Evolutionary conservation across 768 basidiomycete genomes (phyloP).

Genomic region (Boletus pseudopeckii): DNA sequence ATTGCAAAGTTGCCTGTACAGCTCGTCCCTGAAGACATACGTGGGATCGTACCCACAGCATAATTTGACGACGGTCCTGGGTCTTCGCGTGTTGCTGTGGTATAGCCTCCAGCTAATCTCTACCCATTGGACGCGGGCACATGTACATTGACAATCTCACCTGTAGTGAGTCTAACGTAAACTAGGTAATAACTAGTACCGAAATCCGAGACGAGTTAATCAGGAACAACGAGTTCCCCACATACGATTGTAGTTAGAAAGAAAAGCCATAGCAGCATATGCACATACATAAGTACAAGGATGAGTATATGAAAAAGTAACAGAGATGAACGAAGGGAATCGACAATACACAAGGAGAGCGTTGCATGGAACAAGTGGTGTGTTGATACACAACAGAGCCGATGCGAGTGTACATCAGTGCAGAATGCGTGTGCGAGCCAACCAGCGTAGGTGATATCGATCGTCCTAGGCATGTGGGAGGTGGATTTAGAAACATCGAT

Average conservation of each 20-base stretch:
- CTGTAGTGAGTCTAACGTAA: slow-evolving; percentile 13
- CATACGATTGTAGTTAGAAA: slow-evolving; percentile 2
- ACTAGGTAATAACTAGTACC: slow-evolving; percentile 16
- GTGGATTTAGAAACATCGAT: slow-evolving; percentile 5
- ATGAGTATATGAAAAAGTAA: neutral
- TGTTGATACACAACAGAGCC: slow-evolving; percentile 13
- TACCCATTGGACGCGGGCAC: neutral
- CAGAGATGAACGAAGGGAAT: neutral
- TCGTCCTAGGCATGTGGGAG: neutral
- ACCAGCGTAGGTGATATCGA: neutral
- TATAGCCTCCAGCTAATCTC: neutral
- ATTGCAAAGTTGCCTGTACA: slow-evolving; percentile 62
- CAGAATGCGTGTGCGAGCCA: neutral
- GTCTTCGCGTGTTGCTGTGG: neutral
- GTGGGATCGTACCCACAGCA: slow-evolving; percentile 57
- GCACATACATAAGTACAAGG: neutral
- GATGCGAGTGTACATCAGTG: slow-evolving; percentile 6
- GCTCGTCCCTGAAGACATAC: slow-evolving; percentile 62
- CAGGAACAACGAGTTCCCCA: neutral
- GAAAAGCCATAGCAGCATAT: neutral
- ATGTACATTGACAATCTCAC: neutral
- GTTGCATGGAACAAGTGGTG: neutral
- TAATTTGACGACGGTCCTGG: neutral
- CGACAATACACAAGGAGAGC: slow-evolving; percentile 7
- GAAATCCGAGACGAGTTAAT: neutral